Evolutionary conservation across 768 basidiomycete species (phyloP).

Genomic region (Suillus subluteus): DNA sequence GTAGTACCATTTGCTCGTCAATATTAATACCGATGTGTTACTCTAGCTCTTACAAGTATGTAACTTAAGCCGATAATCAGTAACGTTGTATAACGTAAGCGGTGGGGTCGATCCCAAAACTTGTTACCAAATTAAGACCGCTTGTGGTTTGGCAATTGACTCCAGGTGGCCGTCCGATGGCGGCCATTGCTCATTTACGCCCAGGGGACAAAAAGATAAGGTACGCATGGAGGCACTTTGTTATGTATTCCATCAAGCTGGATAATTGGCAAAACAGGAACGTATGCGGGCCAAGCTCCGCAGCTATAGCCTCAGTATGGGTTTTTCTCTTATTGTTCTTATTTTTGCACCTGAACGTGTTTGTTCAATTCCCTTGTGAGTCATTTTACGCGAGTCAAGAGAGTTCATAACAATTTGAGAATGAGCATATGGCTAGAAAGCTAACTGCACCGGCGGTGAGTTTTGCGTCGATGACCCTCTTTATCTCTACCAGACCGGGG

Average conservation of each 20-base stretch:
- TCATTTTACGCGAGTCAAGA: constrained; percentile 15
- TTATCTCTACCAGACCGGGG: constrained; percentile 24
- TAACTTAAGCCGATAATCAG: neutral
- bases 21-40: neutral
- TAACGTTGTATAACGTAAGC: neutral
- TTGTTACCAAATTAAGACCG: constrained; percentile 15
- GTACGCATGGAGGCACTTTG: constrained; percentile 28
- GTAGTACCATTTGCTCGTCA: constrained; percentile 1
- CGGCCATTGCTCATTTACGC: constrained; percentile 18
- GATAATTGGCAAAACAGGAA: neutral
- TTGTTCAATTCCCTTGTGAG: constrained; percentile 17
- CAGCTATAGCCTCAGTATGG: constrained; percentile 20
- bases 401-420: constrained; percentile 11
- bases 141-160: neutral
- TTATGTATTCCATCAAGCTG: constrained; percentile 6
- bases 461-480: constrained; percentile 19
- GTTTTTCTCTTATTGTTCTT: constrained; percentile 27
- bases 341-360: constrained; percentile 18
- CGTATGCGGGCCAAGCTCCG: constrained; percentile 11
- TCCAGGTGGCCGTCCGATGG: neutral
- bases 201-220: constrained; percentile 32
- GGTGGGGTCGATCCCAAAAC: neutral
- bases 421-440: constrained; percentile 17
- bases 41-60: neutral
- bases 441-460: constrained; percentile 25